Conservation (phyloP, 2,329 filamentous ascomycete genomes). For the Colletotrichum acutatum region DNA sequence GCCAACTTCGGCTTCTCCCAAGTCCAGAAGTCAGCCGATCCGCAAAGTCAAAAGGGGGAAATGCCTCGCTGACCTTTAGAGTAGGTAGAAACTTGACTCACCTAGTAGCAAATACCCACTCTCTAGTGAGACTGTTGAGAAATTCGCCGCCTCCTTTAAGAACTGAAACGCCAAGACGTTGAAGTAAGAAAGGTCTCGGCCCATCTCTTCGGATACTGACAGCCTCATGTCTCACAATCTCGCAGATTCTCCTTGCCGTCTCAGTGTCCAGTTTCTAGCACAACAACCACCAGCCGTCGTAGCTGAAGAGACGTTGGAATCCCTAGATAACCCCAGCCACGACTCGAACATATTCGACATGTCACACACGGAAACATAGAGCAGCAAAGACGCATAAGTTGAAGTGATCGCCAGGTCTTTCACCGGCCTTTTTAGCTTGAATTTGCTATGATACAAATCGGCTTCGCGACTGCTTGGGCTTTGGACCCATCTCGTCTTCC, state of each 20-base stretch:
- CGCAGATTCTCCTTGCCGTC: background rate
- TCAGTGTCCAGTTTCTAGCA: background rate
- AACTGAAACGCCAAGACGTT: no score
- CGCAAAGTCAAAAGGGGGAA: no score
- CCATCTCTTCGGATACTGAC: background rate
- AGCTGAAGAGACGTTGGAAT: background rate
- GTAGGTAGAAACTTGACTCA: background rate
- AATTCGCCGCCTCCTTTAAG: no score
- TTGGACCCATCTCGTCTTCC: background rate
- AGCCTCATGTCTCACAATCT: background rate
- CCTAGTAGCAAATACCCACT: background rate
- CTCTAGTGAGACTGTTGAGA: background rate
- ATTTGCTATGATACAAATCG: slow-evolving; percentile 28
- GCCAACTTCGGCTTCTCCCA: no score
- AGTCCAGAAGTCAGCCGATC: no score
- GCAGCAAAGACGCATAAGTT: no score
- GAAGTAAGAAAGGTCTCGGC: background rate
- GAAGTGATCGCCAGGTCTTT: slow-evolving; percentile 1
- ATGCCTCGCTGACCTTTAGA: no score
- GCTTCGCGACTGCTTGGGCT: slow-evolving; percentile 9
- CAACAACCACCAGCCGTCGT: background rate
- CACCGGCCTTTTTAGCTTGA: slow-evolving; percentile 22
- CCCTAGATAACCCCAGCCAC: background rate
- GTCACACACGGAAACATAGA: background rate
- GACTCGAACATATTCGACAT: background rate